A percentile compares a stretch with the other conserved stretches of the same genome.
phyloP scores from a whole-genome alignment of 495 filamentous ascomycete genomes.

The Rhizodiscina lignyota region DNA sequence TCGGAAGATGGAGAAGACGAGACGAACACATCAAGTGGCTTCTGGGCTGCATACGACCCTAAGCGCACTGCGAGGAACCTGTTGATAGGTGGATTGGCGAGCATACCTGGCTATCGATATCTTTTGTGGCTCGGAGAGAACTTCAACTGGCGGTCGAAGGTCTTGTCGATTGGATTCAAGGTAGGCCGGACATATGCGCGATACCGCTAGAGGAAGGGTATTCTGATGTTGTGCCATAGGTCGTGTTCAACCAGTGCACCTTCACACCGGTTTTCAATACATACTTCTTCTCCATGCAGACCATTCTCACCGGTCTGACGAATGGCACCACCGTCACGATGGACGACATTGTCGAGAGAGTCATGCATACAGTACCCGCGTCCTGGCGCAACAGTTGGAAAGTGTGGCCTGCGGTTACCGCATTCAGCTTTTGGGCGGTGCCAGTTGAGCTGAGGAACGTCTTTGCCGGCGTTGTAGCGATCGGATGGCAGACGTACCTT shows the following conservation, averaged over 20 bases:
- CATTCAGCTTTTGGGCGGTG: constrained; percentile 74
- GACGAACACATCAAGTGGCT: constrained; percentile 5
- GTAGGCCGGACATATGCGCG: neutral
- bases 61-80: constrained; percentile 52
- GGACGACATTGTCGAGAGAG: too few relatives aligned
- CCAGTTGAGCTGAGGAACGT: constrained; percentile 60
- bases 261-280: constrained; percentile 82
- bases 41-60: constrained; percentile 41
- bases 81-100: constrained; percentile 49
- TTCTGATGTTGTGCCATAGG: constrained; percentile 52
- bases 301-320: constrained; percentile 36
- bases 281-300: constrained; percentile 87
- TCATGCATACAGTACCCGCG: constrained; percentile 59
- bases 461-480: constrained; percentile 60
- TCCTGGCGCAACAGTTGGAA: constrained; percentile 68
- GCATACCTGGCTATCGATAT: constrained; percentile 72
- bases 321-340: constrained; percentile 42
- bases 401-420: constrained; percentile 80
- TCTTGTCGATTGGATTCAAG: constrained; percentile 14
- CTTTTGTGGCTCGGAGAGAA: constrained; percentile 63
- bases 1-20: neutral
- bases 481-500: constrained; percentile 88
- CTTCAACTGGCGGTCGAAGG: constrained; percentile 80
- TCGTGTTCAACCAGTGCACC: constrained; percentile 60
- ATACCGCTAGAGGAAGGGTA: too few relatives aligned